Conservation (phyloP, 345 rosid genomes). For the Citropsis articulata region DNA sequence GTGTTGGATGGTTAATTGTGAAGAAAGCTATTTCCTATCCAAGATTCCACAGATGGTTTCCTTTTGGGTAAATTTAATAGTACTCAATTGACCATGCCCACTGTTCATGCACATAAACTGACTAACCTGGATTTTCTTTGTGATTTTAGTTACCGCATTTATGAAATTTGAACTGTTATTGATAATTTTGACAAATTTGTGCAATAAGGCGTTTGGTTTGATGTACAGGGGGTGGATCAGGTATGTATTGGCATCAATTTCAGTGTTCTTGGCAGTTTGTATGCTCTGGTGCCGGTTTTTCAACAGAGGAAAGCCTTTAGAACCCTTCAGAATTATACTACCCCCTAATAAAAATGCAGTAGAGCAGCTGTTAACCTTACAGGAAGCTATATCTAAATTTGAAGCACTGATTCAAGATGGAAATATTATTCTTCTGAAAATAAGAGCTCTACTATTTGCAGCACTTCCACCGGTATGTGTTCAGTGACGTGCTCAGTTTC, state of each 20-base stretch:
- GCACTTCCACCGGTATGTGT: slow-evolving; percentile 69
- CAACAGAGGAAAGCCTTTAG: slow-evolving; percentile 48
- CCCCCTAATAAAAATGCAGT: slow-evolving; percentile 85
- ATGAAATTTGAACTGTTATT: slow-evolving; percentile 3
- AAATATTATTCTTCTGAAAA: slow-evolving; percentile 77
- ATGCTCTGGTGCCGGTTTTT: slow-evolving; percentile 68
- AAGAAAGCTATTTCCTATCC: not conserved
- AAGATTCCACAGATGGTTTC: not conserved
- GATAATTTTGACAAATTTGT: not conserved
- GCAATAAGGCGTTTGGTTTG: slow-evolving; percentile 17
- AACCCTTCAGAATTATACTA: slow-evolving; percentile 56
- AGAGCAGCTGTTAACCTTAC: slow-evolving; percentile 79
- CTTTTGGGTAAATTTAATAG: too few relatives aligned
- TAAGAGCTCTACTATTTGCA: slow-evolving; percentile 83
- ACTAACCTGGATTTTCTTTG: slow-evolving; percentile 1
- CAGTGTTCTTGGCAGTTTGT: slow-evolving; percentile 42
- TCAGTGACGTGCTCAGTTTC: slow-evolving; percentile 1
- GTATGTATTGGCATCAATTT: slow-evolving; percentile 54
- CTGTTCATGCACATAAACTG: not conserved
- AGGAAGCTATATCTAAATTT: slow-evolving; percentile 64
- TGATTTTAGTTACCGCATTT: not conserved
- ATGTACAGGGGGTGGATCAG: slow-evolving; percentile 69
- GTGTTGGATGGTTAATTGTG: not conserved
- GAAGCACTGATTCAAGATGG: slow-evolving; percentile 76
- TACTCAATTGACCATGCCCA: not conserved